Evolutionary conservation across 495 filamentous ascomycete genomes (phyloP).

Genomic region (Aspergillus egyptiacus): DNA sequence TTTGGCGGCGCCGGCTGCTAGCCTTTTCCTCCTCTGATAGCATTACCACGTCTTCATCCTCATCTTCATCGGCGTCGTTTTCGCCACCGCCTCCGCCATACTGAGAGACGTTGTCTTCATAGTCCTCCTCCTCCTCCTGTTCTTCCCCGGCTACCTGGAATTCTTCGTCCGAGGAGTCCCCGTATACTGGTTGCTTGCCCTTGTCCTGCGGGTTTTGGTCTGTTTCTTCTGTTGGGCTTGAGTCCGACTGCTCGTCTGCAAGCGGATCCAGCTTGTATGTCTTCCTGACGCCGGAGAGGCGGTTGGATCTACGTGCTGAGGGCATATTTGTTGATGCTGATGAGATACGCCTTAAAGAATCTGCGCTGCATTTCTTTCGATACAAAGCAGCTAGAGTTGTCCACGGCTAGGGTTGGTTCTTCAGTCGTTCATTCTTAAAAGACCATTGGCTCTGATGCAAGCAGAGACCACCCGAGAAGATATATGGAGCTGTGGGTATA

Average conservation of each 20-base stretch:
- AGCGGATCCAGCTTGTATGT: constrained; percentile 37
- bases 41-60: neutral
- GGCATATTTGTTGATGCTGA: constrained; percentile 18
- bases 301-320: constrained; percentile 34
- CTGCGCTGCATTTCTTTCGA: neutral
- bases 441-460: neutral
- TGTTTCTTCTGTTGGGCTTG: neutral
- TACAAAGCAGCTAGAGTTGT: neutral
- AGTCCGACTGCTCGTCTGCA: constrained; percentile 28
- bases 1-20: neutral
- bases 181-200: constrained; percentile 14
- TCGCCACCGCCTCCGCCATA: constrained; percentile 13
- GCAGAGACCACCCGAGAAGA: too few species aligned
- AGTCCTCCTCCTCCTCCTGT: constrained; percentile 15
- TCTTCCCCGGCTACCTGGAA: constrained; percentile 15
- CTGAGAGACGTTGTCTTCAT: constrained; percentile 11
- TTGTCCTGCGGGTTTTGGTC: constrained; percentile 10
- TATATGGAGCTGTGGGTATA: neutral
- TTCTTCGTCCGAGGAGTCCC: constrained; percentile 24
- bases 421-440: neutral
- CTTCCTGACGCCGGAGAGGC: constrained; percentile 25
- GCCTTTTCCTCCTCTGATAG: neutral
- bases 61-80: constrained; percentile 11
- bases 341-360: too few species aligned
- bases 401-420: too few species aligned